Conservation (phyloP, 768 basidiomycete species). For the Boletus pseudo-olivaceus region DNA sequence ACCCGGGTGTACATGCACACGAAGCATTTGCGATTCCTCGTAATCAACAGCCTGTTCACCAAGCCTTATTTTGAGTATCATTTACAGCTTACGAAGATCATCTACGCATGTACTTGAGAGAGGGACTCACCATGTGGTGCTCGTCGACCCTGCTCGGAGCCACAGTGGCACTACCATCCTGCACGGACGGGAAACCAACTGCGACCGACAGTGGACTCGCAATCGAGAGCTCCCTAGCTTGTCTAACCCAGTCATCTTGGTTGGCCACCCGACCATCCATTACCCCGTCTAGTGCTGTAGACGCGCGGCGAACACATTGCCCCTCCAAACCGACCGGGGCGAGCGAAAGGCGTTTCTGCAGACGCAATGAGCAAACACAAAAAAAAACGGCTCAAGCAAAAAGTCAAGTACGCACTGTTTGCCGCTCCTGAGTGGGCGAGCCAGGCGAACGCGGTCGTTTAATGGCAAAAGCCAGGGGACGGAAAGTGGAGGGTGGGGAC, state of each 20-base stretch:
- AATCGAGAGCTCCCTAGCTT: slow-evolving; percentile 65
- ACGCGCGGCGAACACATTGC: slow-evolving; percentile 31
- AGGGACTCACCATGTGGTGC: slow-evolving; percentile 41
- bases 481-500: slow-evolving; percentile 38
- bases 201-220: slow-evolving; percentile 22
- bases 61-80: slow-evolving; percentile 7
- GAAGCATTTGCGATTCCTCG: slow-evolving; percentile 16
- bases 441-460: slow-evolving; percentile 65
- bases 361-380: neutral
- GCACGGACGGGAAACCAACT: slow-evolving; percentile 7
- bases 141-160: slow-evolving; percentile 34
- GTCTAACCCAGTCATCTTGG: slow-evolving; percentile 75
- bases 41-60: slow-evolving; percentile 22
- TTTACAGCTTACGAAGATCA: neutral
- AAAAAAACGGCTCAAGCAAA: neutral
- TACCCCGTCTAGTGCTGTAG: slow-evolving; percentile 15
- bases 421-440: slow-evolving; percentile 48
- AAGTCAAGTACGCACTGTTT: slow-evolving; percentile 39
- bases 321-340: slow-evolving; percentile 29
- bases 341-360: slow-evolving; percentile 59
- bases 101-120: neutral
- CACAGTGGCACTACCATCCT: neutral
- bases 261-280: slow-evolving; percentile 33
- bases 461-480: slow-evolving; percentile 30
- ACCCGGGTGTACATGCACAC: slow-evolving; percentile 9